Evolutionary conservation across 78 protist species (phyloP).

Genomic region (Pelomyxa schiedti): DNA sequence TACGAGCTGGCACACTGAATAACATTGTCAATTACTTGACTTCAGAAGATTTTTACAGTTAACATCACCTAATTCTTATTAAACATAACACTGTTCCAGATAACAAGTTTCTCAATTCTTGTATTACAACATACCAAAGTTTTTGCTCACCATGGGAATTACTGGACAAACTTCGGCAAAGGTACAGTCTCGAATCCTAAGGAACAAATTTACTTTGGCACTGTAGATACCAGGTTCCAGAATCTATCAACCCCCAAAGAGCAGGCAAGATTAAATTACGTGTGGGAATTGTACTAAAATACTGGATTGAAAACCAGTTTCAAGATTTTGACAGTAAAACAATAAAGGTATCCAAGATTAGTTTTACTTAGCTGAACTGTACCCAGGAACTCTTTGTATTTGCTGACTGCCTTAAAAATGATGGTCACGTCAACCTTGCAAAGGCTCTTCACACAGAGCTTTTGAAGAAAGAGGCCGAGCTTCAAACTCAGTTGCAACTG

Average conservation of each 20-base stretch:
- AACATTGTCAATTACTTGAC: neutral
- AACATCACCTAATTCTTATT: too few relatives aligned
- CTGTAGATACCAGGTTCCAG: neutral
- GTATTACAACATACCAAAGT: neutral
- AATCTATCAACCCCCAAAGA: neutral
- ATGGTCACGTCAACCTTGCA: neutral
- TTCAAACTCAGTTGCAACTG: neutral
- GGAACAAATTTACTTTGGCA: too few relatives aligned
- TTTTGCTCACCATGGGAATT: neutral
- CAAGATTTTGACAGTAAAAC: conserved; percentile 34
- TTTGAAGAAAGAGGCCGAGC: neutral
- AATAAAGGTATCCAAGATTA: too few relatives aligned
- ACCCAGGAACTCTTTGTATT: conserved; percentile 28
- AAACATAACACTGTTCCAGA: too few relatives aligned
- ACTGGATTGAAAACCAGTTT: conserved; percentile 36
- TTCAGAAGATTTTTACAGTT: neutral
- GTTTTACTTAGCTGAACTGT: too few relatives aligned
- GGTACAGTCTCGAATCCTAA: too few relatives aligned
- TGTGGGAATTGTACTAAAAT: neutral
- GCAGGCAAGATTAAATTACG: neutral
- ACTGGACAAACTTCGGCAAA: neutral
- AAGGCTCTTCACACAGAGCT: neutral
- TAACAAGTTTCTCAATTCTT: neutral
- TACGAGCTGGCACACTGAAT: neutral
- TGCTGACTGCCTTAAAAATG: neutral